A percentile compares a stretch with the other conserved stretches of the same genome.
These are phyloP conservation scores for Ustilago esculenta DNA, from an alignment of 1,284 basidiomycete species.

Conservation along the genomic window DNA sequence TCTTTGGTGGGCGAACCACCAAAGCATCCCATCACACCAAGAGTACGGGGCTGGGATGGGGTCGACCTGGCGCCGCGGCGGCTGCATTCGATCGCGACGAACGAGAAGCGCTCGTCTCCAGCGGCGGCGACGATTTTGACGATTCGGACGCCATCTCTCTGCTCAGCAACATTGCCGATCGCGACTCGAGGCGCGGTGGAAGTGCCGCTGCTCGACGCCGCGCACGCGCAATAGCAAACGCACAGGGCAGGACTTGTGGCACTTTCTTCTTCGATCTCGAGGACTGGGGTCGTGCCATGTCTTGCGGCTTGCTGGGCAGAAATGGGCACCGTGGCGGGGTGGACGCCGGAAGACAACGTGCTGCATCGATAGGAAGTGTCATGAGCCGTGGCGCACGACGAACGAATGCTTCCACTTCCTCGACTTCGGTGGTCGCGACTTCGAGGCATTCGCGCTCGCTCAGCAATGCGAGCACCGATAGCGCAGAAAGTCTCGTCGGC, in stretches of 20 bases:
- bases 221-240: conserved; percentile 21
- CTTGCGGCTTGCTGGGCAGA: conserved; percentile 31
- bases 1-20: conserved; percentile 27
- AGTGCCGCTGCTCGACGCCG: conserved; percentile 21
- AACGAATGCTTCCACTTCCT: neutral
- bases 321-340: neutral
- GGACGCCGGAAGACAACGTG: conserved; percentile 7
- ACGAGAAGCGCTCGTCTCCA: conserved; percentile 20
- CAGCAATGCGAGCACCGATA: conserved; percentile 41
- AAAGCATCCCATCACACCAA: neutral
- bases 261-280: conserved; percentile 26
- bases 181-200: conserved; percentile 33
- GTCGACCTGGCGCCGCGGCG: conserved; percentile 7
- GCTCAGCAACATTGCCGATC: conserved; percentile 54
- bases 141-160: conserved; percentile 60
- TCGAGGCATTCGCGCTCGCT: conserved; percentile 27
- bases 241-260: conserved; percentile 29
- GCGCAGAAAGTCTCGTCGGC: conserved; percentile 16
- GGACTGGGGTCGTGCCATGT: conserved; percentile 13
- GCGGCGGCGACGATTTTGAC: conserved; percentile 45
- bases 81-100: conserved; percentile 14
- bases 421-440: neutral
- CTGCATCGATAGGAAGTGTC: conserved; percentile 36
- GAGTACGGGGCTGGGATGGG: conserved; percentile 14
- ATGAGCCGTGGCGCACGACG: conserved; percentile 31